These are phyloP conservation scores for Acer saccharum DNA, from an alignment of 345 rosid genomes.

Conservation along the genomic window DNA sequence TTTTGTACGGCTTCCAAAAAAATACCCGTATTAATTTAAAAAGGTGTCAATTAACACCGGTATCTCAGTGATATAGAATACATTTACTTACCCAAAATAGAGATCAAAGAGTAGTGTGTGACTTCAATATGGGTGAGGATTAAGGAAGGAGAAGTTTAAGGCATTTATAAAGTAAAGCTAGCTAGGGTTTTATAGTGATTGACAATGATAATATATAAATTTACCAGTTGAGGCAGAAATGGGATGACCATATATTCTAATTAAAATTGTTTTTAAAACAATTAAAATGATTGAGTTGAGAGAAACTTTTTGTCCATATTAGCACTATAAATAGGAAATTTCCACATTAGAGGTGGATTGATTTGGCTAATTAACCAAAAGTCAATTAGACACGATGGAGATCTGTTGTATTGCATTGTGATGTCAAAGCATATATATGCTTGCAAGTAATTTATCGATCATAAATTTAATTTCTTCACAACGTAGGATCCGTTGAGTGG, in stretches of 20 bases:
- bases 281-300: slow-evolving; percentile 22
- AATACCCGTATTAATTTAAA: too few species aligned
- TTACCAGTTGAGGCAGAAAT: slow-evolving; percentile 39
- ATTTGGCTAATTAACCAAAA: slow-evolving; percentile 18
- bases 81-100: not conserved
- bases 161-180: not conserved
- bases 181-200: slow-evolving; percentile 5
- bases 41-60: too few species aligned
- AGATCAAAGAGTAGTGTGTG: not conserved
- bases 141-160: not conserved
- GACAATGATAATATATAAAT: not conserved
- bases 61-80: too few species aligned
- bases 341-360: slow-evolving; percentile 18
- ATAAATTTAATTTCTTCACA: too few species aligned
- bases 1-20: too few species aligned
- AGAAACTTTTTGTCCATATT: slow-evolving; percentile 7
- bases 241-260: slow-evolving; percentile 25
- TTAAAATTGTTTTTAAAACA: slow-evolving; percentile 3
- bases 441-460: not conserved
- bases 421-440: slow-evolving; percentile 22
- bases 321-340: slow-evolving; percentile 31
- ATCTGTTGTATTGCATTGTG: slow-evolving; percentile 13
- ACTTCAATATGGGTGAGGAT: not conserved
- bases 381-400: slow-evolving; percentile 20
- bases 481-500: too few species aligned